phyloP scores from a whole-genome alignment of 2,329 filamentous ascomycete genomes.

The Colletotrichum chlorophyti region DNA sequence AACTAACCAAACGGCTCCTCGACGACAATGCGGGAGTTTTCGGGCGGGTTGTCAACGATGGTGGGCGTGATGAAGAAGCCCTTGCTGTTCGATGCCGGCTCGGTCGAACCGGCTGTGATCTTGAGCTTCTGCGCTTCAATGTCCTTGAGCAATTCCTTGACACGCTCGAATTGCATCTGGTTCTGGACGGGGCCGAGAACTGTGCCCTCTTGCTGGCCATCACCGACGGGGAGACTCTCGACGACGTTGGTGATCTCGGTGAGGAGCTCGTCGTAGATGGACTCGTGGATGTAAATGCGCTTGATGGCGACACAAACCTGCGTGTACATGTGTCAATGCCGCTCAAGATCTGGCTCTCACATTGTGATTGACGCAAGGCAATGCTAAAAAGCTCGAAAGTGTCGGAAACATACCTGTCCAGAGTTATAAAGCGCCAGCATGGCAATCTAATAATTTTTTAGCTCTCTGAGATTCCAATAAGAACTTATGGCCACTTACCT shows the following conservation, averaged over 20 bases:
- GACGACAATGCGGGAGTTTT: slow-evolving; percentile 60
- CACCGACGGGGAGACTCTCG: slow-evolving; percentile 24
- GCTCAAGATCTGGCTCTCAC: no score
- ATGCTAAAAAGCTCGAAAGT: neutral
- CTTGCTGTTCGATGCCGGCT: slow-evolving; percentile 38
- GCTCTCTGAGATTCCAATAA: no score
- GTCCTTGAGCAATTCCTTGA: slow-evolving; percentile 28
- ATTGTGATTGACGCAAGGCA: no score
- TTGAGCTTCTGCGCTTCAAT: slow-evolving; percentile 28
- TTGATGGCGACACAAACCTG: slow-evolving; percentile 61
- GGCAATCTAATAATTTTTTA: no score
- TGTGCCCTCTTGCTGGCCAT: slow-evolving; percentile 22
- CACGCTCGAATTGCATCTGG: slow-evolving; percentile 64
- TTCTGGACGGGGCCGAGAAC: slow-evolving; percentile 68
- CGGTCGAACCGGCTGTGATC: slow-evolving; percentile 37
- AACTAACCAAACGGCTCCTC: slow-evolving; percentile 52
- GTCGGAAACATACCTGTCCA: slow-evolving; percentile 49
- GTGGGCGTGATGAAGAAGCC: slow-evolving; percentile 65
- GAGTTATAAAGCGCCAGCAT: slow-evolving; percentile 62
- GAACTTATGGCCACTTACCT: slow-evolving; percentile 42
- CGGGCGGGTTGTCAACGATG: slow-evolving; percentile 67
- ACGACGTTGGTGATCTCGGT: slow-evolving; percentile 24
- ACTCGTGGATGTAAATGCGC: slow-evolving; percentile 61
- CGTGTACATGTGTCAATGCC: no score
- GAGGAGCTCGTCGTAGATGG: slow-evolving; percentile 49